Evolutionary conservation across 495 filamentous ascomycete genomes (phyloP), one percentile per base, ranked within the genome.

Genomic region (Aspergillus baeticus): DNA sequence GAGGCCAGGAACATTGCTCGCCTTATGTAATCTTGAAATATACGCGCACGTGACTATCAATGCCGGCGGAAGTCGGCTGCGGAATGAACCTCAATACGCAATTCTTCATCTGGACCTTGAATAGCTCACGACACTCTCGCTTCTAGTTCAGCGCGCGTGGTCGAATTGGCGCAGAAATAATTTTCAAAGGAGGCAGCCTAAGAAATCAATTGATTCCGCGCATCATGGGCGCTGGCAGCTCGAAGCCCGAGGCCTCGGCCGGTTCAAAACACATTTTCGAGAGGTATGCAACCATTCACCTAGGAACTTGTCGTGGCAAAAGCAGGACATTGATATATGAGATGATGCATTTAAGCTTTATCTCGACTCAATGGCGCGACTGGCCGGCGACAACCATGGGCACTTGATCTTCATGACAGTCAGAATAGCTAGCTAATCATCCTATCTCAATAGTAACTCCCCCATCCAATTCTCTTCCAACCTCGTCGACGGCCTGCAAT

Each of bases 391-490:
- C 10, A 46, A 11, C 17, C 10, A 26, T 44, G 41, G 41, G 20
- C 18, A 44, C 22, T 44, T 44, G 20, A 1, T 41, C 21, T 11
- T 11, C 5, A 5, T 17, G 36, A 38, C 10, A n/a, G 10, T n/a
- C 35, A 15, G 15, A 3, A 42, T 31, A 45, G 22, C 41, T 20
- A 55, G 51, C 57, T 42, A 54, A 55, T 38, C 26, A 17, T n/a
- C 17, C 17, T 21, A 15, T 34, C 20, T n/a, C 15, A 38, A 52
- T 69, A 97, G 93, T 65, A 81, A 89, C 69, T 83, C 87, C 22
- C 90, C 93, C 52, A 81, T 96, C 64, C 86, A 89, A 61, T 91
- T 97, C 75, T 96, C 92, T 51, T 84, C 87, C 60, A 84, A 87
- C 69, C 79, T 98, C 65, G 80, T 95, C 54, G 83, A 94, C 41